Percentiles rank a stretch among this genome's conserved stretches.
These are phyloP conservation scores for Pyrenophora teres DNA, from an alignment of 2,329 filamentous ascomycete genomes.

Conservation along the genomic window DNA sequence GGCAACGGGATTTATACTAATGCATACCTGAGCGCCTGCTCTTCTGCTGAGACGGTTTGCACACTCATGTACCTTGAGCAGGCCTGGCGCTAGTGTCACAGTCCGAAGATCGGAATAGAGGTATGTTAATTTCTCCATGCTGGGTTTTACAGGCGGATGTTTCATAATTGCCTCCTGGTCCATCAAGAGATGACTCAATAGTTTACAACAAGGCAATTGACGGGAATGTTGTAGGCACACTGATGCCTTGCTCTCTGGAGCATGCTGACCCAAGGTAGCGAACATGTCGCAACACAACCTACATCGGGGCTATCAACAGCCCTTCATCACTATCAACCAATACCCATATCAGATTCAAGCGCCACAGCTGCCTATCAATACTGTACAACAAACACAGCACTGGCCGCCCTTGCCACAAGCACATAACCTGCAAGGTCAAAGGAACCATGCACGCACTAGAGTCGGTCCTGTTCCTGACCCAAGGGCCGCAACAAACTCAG, in stretches of 20 bases:
- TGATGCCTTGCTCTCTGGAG: slow-evolving; percentile 9
- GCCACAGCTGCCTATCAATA: slow-evolving; percentile 15
- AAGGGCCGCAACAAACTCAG: slow-evolving; percentile 15
- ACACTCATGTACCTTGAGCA: slow-evolving; percentile 25
- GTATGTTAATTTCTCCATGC: slow-evolving; percentile 1
- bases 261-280: slow-evolving; percentile 32
- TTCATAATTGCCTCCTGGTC: not conserved
- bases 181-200: too few relatives aligned
- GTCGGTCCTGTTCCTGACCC: slow-evolving; percentile 18
- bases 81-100: slow-evolving; percentile 37
- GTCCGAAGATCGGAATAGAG: slow-evolving; percentile 14
- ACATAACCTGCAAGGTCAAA: slow-evolving; percentile 15
- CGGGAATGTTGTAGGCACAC: not conserved
- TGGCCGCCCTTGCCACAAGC: slow-evolving; percentile 22
- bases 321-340: slow-evolving; percentile 23
- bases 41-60: slow-evolving; percentile 17
- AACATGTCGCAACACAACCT: slow-evolving; percentile 37
- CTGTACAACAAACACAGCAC: slow-evolving; percentile 15
- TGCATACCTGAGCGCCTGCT: slow-evolving; percentile 35
- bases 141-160: not conserved
- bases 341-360: slow-evolving; percentile 14
- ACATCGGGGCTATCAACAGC: slow-evolving; percentile 16
- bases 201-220: too few relatives aligned
- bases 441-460: slow-evolving; percentile 23
- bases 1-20: slow-evolving; percentile 39